Evolutionary conservation across 2,329 filamentous ascomycete genomes (phyloP), one percentile per base, ranked within the genome.

Genomic region (Colletotrichum acutatum): DNA sequence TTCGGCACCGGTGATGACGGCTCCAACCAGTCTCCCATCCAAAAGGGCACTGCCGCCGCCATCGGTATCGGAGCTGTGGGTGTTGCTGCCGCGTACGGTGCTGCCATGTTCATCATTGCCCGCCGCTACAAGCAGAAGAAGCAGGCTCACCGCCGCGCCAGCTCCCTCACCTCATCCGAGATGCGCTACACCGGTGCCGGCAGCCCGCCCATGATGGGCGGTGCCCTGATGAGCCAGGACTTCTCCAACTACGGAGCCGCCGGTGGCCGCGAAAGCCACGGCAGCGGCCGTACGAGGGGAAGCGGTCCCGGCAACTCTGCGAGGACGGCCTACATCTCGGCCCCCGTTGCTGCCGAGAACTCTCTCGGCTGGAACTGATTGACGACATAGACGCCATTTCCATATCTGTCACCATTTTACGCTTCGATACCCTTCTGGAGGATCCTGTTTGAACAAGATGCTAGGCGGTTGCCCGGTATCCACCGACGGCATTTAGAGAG

Each of bases 91-190:
- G 92, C 95, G n/a, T 98, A 98, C 77, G 95, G 95, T 79, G 94
- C 93, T 14, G 95, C 94, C 81, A 98, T 98, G 95, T 96, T 98
- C 86, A 92, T 97, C 79, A 91, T 98, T 76, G 95, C 95, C 62
- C 92, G 95, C 74, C 90, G 95, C 73, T 98, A 98, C 89, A 94
- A 95, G 88, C 92, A 93, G 85, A 95, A 93, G 88, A 93, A 91
- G 84, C 90, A 93, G 80, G 86, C 90, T 63, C 94, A 97, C 84
- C 90, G 91, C 79, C 93, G 95, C 72, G 88, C 92, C 65, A 94
- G 91, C 87, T 97, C 94, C 58, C 84, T 96, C 74, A 88, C 87
- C 61, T 83, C 85, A 1, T 86, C 87, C 2, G 86, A 89, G 73
- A 90, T 90, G 88, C 85, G 84, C 49, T 88, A 89, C 78, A 80